Evolutionary conservation across 306 rosid genomes (phyloP).

Genomic region (Rosa lucieae): DNA sequence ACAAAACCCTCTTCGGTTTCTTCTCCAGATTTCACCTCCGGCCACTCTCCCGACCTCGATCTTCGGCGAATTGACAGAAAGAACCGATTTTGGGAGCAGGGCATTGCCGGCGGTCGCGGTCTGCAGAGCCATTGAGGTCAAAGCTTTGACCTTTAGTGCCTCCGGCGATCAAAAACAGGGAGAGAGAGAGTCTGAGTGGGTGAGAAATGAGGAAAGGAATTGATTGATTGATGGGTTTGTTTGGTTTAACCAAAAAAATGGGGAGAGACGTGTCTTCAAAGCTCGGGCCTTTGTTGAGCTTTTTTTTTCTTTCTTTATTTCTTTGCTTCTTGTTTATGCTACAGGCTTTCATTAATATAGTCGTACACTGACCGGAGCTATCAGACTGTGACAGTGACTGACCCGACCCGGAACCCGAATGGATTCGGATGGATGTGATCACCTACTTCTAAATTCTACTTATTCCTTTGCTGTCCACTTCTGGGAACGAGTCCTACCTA

Average conservation of each 20-base stretch:
- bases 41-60: background rate
- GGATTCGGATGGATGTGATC: background rate
- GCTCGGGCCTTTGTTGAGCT: background rate
- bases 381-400: background rate
- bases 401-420: background rate
- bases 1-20: slow-evolving; percentile 8
- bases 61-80: background rate
- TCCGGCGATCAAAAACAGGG: background rate
- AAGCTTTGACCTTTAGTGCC: background rate
- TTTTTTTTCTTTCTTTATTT: background rate
- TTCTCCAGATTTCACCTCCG: slow-evolving; percentile 12
- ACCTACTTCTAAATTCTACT: background rate
- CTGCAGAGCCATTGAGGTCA: slow-evolving; percentile 26
- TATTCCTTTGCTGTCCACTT: background rate
- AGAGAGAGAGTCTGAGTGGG: background rate
- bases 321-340: too few relatives aligned
- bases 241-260: background rate
- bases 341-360: background rate
- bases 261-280: background rate
- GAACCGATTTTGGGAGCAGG: slow-evolving; percentile 11
- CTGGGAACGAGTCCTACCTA: slow-evolving; percentile 1
- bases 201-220: background rate
- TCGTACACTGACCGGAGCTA: background rate
- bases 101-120: slow-evolving; percentile 10
- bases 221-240: background rate